phyloP scores from a whole-genome alignment of 306 rosid genomes.

The Dryas alaskensis region DNA sequence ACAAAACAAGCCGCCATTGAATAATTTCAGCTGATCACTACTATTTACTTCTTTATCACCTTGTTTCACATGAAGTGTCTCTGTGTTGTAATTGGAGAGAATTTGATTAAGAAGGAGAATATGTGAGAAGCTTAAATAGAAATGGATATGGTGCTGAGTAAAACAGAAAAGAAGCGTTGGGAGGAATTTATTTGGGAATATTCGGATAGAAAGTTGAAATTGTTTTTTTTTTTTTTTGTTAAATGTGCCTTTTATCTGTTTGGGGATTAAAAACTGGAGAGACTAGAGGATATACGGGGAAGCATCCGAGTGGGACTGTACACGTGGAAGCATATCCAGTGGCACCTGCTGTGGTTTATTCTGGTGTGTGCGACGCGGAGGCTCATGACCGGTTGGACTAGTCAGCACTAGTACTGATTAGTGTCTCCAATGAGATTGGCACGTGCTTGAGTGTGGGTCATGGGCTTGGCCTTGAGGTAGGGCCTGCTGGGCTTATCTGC shows the following conservation, averaged over 20 bases:
- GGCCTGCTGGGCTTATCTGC: not conserved
- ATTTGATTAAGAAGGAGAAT: not conserved
- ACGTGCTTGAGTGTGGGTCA: constrained; percentile 34
- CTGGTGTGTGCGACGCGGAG: constrained; percentile 24
- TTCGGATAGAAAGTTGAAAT: constrained; percentile 14
- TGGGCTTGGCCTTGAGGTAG: not conserved
- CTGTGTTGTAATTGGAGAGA: not conserved
- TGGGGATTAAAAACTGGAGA: not conserved
- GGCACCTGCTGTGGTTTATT: constrained; percentile 22
- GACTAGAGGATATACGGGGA: constrained; percentile 1
- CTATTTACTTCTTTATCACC: too few species aligned
- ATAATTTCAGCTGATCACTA: not conserved
- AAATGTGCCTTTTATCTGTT: not conserved
- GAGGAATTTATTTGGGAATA: constrained; percentile 27
- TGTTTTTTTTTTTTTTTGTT: not conserved
- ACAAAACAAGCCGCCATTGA: constrained; percentile 28
- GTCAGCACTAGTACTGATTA: too few species aligned
- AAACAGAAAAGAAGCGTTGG: not conserved
- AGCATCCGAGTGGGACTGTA: constrained; percentile 11
- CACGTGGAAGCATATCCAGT: constrained; percentile 35
- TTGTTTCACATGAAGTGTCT: too few species aligned
- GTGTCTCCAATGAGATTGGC: constrained; percentile 30
- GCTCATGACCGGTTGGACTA: not conserved
- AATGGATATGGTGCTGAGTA: not conserved
- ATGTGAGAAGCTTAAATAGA: not conserved